Base-by-base conservation (phyloP, 192 early-diverging fungal genomes). In the Lobosporangium transversale region DNA sequence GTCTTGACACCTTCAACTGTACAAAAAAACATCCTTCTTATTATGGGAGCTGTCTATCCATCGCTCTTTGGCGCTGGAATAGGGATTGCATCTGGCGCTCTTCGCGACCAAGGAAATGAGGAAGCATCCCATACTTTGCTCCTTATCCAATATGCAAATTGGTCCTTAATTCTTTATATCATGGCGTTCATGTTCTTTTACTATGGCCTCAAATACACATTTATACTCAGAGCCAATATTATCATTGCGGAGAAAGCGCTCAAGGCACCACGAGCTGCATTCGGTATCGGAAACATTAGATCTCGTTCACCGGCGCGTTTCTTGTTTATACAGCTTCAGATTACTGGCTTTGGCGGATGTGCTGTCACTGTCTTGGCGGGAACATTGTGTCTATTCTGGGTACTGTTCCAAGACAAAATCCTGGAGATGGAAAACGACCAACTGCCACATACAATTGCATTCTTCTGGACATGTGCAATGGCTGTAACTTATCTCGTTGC, bases 131-230 rank as follows among this genome's bases (percentile, higher is more conserved):
- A 23, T 8, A 57, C 51, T 12, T 24, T 60, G 33, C 21, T 66
- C 11, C 26, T 43, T 7, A 44, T 23, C 12, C 64, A 76, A 29
- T 76, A 76, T 35, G 66, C 52, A 0, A 67, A 57, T 4, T 76
- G 64, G 73, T 44, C 35, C 17, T 1, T 62, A 14, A 42, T 76
- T 23, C 24, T 66, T 14, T 67, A 42, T 17, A 35, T 53, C 2
- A 36, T 60, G 6, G 51, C 73, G 0, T 9, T 62, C 20, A 62
- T 61, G 63, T 76, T 76, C 36, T 76, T 67, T 21, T 76, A 76
- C 26, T 76, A 76, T 29, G 73, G 73, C 4, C 45, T 76, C 50
- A 76, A 76, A 56, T 76, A 76, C 33, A 76, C 64, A 15, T 76
- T 76, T 35, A 76, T 76, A 21, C 58, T 76, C 24, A 51, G 73